A percentile compares a stretch with the other conserved stretches of the same genome.
These are phyloP conservation scores for Fusarium agapanthi DNA, from an alignment of 2,329 filamentous ascomycete species.

Conservation along the genomic window DNA sequence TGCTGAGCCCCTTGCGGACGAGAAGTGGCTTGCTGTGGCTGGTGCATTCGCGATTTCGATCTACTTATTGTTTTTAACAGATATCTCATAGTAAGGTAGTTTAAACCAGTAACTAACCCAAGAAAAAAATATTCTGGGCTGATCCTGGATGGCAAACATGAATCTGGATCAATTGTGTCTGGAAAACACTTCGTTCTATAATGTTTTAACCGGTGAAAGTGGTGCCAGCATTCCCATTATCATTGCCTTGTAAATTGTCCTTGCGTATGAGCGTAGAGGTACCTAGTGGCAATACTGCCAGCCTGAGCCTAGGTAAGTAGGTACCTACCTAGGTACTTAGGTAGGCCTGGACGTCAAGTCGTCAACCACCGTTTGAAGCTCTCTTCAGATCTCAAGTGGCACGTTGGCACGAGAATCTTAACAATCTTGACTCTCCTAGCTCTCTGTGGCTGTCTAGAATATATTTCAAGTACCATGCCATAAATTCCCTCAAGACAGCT, in stretches of 20 bases:
- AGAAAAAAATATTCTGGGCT: neutral
- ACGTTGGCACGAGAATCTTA: conserved; percentile 12
- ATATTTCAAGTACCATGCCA: neutral
- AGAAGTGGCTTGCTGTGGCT: neutral
- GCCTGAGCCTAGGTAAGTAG: neutral
- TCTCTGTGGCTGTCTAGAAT: neutral
- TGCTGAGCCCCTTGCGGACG: conserved; percentile 20
- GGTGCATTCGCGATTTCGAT: too few species aligned
- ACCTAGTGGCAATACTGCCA: neutral
- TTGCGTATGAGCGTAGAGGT: neutral
- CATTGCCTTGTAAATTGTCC: neutral
- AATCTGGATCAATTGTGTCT: neutral
- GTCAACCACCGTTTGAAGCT: neutral
- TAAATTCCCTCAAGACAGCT: conserved; percentile 37
- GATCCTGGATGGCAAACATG: neutral
- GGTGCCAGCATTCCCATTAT: neutral
- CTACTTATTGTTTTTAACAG: neutral
- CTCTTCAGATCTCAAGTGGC: conserved; percentile 15
- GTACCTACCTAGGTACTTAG: too few species aligned
- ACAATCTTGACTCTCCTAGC: neutral
- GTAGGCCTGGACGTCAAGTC: neutral
- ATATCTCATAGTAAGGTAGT: neutral
- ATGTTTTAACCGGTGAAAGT: neutral
- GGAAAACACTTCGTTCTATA: neutral
- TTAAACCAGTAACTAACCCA: neutral